phyloP scores from a whole-genome alignment of 345 rosid genomes.

The Eucalyptus curtisii region DNA sequence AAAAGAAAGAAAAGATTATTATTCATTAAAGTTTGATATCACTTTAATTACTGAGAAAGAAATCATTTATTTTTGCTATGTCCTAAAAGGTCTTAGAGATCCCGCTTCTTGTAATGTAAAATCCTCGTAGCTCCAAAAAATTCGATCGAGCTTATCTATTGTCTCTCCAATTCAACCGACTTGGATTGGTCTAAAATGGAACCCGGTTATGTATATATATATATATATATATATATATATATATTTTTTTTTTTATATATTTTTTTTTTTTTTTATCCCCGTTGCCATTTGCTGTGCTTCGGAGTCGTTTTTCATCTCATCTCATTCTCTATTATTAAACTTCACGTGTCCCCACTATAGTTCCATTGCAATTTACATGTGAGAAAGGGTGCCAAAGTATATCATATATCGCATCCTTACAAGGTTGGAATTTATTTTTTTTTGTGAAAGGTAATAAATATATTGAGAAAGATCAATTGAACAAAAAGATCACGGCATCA shows the following conservation, averaged over 20 bases:
- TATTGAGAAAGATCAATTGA: too few species aligned
- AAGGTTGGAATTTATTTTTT: not conserved
- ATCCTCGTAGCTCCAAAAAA: not conserved
- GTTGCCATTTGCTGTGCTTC: not conserved
- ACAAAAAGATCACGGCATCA: too few species aligned
- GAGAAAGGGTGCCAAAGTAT: not conserved
- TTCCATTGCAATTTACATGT: not conserved
- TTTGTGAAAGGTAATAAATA: too few species aligned
- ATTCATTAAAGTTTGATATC: not conserved
- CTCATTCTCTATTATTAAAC: not conserved
- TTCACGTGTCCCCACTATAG: not conserved
- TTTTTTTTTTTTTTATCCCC: not conserved
- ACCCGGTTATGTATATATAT: not conserved
- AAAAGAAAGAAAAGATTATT: not conserved
- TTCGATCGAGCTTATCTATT: not conserved
- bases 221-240: too few species aligned
- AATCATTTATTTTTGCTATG: not conserved
- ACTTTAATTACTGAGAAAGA: not conserved
- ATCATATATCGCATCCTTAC: not conserved
- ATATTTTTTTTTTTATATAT: too few species aligned
- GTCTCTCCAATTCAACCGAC: not conserved
- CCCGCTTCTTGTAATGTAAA: not conserved
- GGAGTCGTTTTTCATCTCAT: not conserved
- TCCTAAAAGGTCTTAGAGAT: not conserved
- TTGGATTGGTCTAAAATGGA: not conserved